Evolutionary conservation across 2,329 filamentous ascomycete genomes (phyloP).

Genomic region (Aureobasidium zeae): DNA sequence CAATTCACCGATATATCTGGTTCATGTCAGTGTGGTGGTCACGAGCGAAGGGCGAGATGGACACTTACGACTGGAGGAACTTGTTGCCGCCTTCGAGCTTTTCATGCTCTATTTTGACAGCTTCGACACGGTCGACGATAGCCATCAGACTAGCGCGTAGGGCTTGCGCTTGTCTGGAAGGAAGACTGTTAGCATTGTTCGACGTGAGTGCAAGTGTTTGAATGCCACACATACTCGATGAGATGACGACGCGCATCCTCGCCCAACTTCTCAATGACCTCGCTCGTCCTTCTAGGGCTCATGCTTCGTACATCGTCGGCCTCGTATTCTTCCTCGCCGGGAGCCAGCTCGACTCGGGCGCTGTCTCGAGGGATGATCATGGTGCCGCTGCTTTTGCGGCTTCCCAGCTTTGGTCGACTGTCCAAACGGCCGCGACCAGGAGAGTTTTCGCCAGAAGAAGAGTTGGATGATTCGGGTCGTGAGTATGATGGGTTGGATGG

Average conservation of each 20-base stretch:
- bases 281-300: slow-evolving; percentile 84
- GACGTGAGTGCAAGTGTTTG: not conserved
- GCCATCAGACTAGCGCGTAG: slow-evolving; percentile 83
- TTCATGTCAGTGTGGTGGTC: not conserved
- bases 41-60: not conserved
- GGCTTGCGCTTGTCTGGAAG: slow-evolving; percentile 68
- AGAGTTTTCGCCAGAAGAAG: slow-evolving; percentile 5
- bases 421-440: slow-evolving; percentile 8
- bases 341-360: slow-evolving; percentile 53
- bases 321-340: slow-evolving; percentile 64
- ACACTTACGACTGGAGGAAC: slow-evolving; percentile 63
- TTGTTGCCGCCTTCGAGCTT: slow-evolving; percentile 96
- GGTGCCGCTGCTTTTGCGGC: slow-evolving; percentile 67
- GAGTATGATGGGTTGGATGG: slow-evolving; percentile 8
- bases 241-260: slow-evolving; percentile 63
- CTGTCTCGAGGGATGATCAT: slow-evolving; percentile 69
- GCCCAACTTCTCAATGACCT: slow-evolving; percentile 80
- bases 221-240: slow-evolving; percentile 45
- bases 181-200: not conserved
- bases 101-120: slow-evolving; percentile 87
- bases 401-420: slow-evolving; percentile 51
- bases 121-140: slow-evolving; percentile 88
- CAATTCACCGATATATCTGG: slow-evolving; percentile 88
- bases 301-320: slow-evolving; percentile 86
- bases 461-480: slow-evolving; percentile 9